Evolutionary conservation across 2,329 filamentous ascomycete genomes (phyloP).

Genomic region (Fusarium circinatum): DNA sequence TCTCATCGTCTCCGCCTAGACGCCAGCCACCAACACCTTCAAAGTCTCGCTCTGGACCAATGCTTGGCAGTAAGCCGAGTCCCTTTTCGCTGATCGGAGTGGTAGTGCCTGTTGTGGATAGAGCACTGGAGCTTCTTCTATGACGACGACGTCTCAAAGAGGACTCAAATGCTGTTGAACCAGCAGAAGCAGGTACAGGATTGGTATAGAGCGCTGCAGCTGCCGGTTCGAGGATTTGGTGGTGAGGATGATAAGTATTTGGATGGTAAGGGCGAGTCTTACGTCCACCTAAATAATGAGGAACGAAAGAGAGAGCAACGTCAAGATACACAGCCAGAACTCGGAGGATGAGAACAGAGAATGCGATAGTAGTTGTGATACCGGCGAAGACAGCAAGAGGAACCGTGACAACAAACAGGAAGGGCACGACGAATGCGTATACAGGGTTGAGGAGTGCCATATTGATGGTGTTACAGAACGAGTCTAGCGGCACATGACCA

Average conservation of each 20-base stretch:
- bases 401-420: constrained; percentile 70
- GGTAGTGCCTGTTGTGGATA: constrained; percentile 47
- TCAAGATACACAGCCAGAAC: constrained; percentile 72
- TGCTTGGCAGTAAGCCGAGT: constrained; percentile 56
- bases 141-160: constrained; percentile 43
- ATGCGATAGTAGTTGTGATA: constrained; percentile 70
- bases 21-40: constrained; percentile 70
- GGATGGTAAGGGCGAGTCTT: constrained; percentile 45
- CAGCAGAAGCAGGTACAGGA: constrained; percentile 22
- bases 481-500: constrained; percentile 38
- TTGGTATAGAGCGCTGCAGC: constrained; percentile 8
- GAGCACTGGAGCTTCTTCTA: constrained; percentile 50
- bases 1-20: constrained; percentile 55
- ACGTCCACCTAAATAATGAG: constrained; percentile 62
- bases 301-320: constrained; percentile 66
- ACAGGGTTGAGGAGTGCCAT: constrained; percentile 67
- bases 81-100: constrained; percentile 50
- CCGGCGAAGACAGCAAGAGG: constrained; percentile 71
- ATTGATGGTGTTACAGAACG: constrained; percentile 18
- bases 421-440: constrained; percentile 68
- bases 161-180: constrained; percentile 32
- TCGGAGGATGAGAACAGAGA: constrained; percentile 69
- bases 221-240: constrained; percentile 18
- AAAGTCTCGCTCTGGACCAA: constrained; percentile 65
- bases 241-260: constrained; percentile 27